Conservation (phyloP, 306 rosid species). For the Quercus parvula region DNA sequence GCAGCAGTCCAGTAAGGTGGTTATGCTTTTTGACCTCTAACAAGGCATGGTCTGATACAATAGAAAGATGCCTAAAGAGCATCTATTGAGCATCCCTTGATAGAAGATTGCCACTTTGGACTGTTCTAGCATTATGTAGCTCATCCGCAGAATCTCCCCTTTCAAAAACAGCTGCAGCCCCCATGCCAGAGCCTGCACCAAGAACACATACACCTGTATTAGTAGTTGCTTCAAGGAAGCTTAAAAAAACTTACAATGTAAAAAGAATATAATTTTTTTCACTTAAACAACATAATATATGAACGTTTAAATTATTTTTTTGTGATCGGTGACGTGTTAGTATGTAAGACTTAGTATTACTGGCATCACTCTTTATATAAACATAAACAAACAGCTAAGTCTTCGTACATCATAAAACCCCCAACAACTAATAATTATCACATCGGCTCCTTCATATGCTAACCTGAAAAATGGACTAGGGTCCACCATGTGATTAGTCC, state of each 20-base stretch:
- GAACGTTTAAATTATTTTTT: too few species aligned
- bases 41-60: neutral
- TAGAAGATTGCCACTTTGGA: neutral
- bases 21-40: too few species aligned
- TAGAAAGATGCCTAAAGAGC: neutral
- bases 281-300: too few species aligned
- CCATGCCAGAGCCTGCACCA: conserved; percentile 82
- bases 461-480: neutral
- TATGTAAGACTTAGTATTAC: too few species aligned
- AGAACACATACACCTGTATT: conserved; percentile 11
- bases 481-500: neutral
- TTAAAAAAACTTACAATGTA: neutral
- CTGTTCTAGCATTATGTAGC: conserved; percentile 27
- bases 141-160: conserved; percentile 62
- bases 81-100: conserved; percentile 6
- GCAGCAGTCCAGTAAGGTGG: neutral
- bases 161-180: conserved; percentile 92
- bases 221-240: neutral
- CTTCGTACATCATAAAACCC: too few species aligned
- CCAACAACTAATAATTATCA: too few species aligned
- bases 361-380: too few species aligned
- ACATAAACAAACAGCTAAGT: too few species aligned
- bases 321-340: too few species aligned
- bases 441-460: too few species aligned
- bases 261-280: too few species aligned